These are phyloP conservation scores for Mycena alexandri DNA, from an alignment of 768 basidiomycete species.

Conservation along the genomic window DNA sequence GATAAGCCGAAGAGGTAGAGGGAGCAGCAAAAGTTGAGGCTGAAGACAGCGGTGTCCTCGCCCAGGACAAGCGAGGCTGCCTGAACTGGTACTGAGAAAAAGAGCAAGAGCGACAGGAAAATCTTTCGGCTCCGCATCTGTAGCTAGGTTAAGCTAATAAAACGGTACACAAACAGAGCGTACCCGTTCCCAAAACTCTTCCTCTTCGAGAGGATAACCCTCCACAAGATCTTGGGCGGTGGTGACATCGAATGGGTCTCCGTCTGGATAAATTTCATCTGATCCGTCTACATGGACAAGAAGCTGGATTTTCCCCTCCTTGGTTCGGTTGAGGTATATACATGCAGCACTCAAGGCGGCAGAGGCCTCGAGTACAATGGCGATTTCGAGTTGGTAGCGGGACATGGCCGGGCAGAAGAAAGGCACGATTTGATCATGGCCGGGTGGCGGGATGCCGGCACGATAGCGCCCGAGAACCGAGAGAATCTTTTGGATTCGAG, in stretches of 20 bases:
- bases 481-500: no score
- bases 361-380: conserved; percentile 57
- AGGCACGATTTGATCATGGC: no score
- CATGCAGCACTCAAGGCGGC: conserved; percentile 60
- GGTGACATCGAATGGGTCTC: conserved; percentile 79
- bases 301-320: conserved; percentile 67
- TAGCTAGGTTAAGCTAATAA: no score
- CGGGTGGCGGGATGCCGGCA: no score
- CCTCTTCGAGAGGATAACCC: conserved; percentile 73
- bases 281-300: conserved; percentile 49
- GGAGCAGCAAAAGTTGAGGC: conserved; percentile 64
- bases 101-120: conserved; percentile 58
- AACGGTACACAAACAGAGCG: conserved; percentile 31
- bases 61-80: conserved; percentile 70
- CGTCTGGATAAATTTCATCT: conserved; percentile 28
- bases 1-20: conserved; percentile 71
- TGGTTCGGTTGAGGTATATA: conserved; percentile 53
- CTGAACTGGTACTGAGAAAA: conserved; percentile 61
- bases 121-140: conserved; percentile 75
- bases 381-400: conserved; percentile 68
- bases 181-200: conserved; percentile 69
- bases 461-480: no score
- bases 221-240: conserved; percentile 75
- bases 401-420: conserved; percentile 56
- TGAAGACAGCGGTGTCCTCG: conserved; percentile 49